Evolutionary conservation across 2,329 filamentous ascomycete genomes (phyloP).

Genomic region (Hypoxylon sp.): DNA sequence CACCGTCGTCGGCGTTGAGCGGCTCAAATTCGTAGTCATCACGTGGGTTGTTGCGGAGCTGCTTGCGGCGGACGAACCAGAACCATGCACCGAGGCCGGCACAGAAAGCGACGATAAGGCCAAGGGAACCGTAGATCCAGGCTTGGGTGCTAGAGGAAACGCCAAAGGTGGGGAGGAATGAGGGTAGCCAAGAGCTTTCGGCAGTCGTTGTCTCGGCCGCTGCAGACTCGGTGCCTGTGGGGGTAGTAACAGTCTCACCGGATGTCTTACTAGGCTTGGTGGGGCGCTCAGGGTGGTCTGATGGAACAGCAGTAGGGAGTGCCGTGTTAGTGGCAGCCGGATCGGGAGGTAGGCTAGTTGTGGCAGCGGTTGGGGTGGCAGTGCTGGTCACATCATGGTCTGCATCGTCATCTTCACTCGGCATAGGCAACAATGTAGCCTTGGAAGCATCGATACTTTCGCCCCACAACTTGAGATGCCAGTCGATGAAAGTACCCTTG

Average conservation of each 20-base stretch:
- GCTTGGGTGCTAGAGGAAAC: slow-evolving; percentile 87
- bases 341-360: slow-evolving; percentile 69
- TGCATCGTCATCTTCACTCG: slow-evolving; percentile 84
- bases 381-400: slow-evolving; percentile 78
- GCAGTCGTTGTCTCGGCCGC: slow-evolving; percentile 55
- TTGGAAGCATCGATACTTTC: slow-evolving; percentile 83
- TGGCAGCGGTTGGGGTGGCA: slow-evolving; percentile 71
- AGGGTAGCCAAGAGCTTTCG: slow-evolving; percentile 79
- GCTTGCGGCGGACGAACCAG: slow-evolving; percentile 81
- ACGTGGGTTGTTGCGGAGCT: slow-evolving; percentile 78
- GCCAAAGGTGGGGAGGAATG: slow-evolving; percentile 90
- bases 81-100: slow-evolving; percentile 84
- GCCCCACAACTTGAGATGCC: slow-evolving; percentile 95
- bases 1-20: slow-evolving; percentile 82
- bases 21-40: slow-evolving; percentile 96
- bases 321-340: slow-evolving; percentile 61
- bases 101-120: slow-evolving; percentile 89
- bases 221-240: slow-evolving; percentile 51
- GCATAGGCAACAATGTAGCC: slow-evolving; percentile 82
- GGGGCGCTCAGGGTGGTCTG: slow-evolving; percentile 75
- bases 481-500: slow-evolving; percentile 86
- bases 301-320: slow-evolving; percentile 60
- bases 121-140: slow-evolving; percentile 92
- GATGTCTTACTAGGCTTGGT: slow-evolving; percentile 59
- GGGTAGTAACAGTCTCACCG: slow-evolving; percentile 49